Evolutionary conservation across 495 filamentous ascomycete genomes (phyloP), one percentile per base, ranked within the genome.

Genomic region (Aspergillus ellipticus): DNA sequence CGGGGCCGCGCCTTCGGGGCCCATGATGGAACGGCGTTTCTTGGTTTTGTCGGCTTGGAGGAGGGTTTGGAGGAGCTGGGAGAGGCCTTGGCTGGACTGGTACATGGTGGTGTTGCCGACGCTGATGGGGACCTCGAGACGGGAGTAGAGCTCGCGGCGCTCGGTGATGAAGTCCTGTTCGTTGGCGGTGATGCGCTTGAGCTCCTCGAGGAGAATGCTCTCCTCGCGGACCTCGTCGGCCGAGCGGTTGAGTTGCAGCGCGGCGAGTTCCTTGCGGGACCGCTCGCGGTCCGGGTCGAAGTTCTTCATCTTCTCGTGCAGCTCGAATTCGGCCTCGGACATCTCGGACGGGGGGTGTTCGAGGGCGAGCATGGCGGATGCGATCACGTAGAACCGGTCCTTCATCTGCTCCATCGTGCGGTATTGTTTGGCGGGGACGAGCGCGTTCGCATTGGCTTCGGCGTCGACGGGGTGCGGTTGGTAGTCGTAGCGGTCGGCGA

Each of bases 401-500:
- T 98, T 98, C 63, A 98, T 72, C 53, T 96, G 92, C 63, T 98
- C 94, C 78, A 96, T 83, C 1, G 81, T 85, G 26, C 95, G 80
- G 37, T 66, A 60, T 17, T 59, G 64, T 43, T 72, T 78, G 20
- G 68, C 70, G 6, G 74, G 67, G 2, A 75, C 72, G 20, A 78
- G 65, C 19, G 76, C 73, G 35, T 58, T 73, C 28, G 61, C 57
- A 42, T 70, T 67, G n/a, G 63, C 61, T 57, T 76, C 72, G 6
- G 65, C 68, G 26, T 79, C 66, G 20, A 67, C 59, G 1, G 61
- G 53, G 15, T 65, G 66, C 1, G 87, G 82, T 48, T 77, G 70
- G 62, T 84, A 96, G 20, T 96, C 89, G 70, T 96, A 98, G 11
- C 92, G 88, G 66, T 98, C 94, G 70, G 84, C 88, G 43, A 98